Evolutionary conservation across 495 filamentous ascomycete genomes (phyloP).

Genomic region (Penicillium steckii): DNA sequence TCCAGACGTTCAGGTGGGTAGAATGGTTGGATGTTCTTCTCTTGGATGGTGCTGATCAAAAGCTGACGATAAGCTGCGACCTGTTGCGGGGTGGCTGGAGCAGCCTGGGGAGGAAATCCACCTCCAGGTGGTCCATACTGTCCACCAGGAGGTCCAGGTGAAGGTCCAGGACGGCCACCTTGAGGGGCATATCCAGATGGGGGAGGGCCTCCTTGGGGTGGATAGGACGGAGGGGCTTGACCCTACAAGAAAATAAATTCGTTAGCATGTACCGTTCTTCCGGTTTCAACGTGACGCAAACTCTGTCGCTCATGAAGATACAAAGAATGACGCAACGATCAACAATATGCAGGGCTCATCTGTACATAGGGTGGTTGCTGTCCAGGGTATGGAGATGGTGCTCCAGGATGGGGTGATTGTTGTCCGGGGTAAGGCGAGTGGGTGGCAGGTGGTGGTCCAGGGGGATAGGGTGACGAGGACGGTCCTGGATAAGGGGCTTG

Average conservation of each 20-base stretch:
- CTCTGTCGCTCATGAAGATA: not conserved
- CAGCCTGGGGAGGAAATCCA: conserved; percentile 20
- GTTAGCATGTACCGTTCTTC: conserved; percentile 15
- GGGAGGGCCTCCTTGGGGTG: conserved; percentile 34
- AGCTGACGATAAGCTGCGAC: conserved; percentile 52
- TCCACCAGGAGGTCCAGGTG: conserved; percentile 31
- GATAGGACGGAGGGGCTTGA: conserved; percentile 23
- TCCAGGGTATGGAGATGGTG: conserved; percentile 23
- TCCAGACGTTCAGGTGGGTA: conserved; percentile 50
- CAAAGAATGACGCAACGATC: conserved; percentile 11
- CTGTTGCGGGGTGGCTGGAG: conserved; percentile 46
- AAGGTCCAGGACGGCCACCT: conserved; percentile 28
- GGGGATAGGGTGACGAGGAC: conserved; percentile 1
- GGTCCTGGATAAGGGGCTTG: conserved; percentile 25
- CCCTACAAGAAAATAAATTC: conserved; percentile 2
- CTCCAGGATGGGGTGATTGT: conserved; percentile 10
- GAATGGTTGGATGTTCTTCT: conserved; percentile 56
- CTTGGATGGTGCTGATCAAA: conserved; percentile 52
- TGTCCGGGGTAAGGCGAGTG: conserved; percentile 19
- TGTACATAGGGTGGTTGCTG: conserved; percentile 34
- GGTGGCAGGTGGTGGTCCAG: conserved; percentile 5
- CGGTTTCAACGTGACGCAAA: not conserved
- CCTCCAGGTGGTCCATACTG: conserved; percentile 28
- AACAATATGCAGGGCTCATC: conserved; percentile 14
- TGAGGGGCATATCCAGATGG: conserved; percentile 25